Percentiles rank a stretch among this genome's conserved stretches.
phyloP scores from a whole-genome alignment of 371 early-diverging fungal genomes.

The Choanephora cucurbitarum region DNA sequence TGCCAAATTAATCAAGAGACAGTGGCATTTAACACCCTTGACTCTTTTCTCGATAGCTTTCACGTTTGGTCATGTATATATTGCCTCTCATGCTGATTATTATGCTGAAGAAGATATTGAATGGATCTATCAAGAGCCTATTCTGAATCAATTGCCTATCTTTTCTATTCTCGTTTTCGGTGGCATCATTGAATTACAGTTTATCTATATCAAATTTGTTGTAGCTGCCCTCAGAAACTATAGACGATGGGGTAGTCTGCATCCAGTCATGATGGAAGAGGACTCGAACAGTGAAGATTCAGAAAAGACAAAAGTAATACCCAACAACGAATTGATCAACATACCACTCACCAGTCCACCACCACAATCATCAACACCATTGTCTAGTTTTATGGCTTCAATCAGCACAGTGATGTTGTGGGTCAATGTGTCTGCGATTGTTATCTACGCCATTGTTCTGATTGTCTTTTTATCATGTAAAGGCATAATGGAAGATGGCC shows the following conservation, averaged over 20 bases:
- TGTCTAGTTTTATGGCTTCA: neutral
- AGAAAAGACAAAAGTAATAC: neutral
- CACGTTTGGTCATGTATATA: neutral
- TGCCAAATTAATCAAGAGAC: constrained; percentile 1
- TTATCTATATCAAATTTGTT: constrained; percentile 27
- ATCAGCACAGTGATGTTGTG: constrained; percentile 17
- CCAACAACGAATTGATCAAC: neutral
- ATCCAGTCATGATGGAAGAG: constrained; percentile 13
- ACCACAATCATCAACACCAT: neutral
- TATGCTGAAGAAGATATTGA: constrained; percentile 8
- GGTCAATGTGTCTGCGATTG: constrained; percentile 19
- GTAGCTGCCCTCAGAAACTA: constrained; percentile 20
- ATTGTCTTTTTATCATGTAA: constrained; percentile 20
- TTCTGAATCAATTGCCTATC: constrained; percentile 26
- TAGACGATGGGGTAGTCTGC: constrained; percentile 28
- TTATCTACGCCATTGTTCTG: constrained; percentile 15
- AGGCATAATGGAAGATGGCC: constrained; percentile 9
- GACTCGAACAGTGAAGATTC: constrained; percentile 8
- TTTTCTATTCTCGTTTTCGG: constrained; percentile 32
- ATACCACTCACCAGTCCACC: constrained; percentile 4
- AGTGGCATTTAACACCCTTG: constrained; percentile 17
- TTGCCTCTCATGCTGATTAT: neutral
- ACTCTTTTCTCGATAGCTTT: constrained; percentile 9
- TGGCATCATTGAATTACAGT: constrained; percentile 29
- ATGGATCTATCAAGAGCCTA: constrained; percentile 22